phyloP scores from a whole-genome alignment of 2,329 filamentous ascomycete species.

The Colletotrichum eremochloae region DNA sequence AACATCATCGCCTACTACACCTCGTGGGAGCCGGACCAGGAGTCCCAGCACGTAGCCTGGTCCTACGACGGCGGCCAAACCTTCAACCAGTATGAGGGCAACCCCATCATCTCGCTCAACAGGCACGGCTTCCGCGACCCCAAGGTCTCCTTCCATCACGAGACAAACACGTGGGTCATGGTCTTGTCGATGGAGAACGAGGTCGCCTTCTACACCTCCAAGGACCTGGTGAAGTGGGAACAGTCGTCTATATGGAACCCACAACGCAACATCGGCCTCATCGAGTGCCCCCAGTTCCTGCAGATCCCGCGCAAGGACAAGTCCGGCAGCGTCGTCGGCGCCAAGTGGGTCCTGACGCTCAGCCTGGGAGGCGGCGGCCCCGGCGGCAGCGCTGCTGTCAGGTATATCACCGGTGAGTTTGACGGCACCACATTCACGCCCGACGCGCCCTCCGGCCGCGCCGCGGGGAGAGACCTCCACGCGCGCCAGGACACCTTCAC shows the following conservation, averaged over 20 bases:
- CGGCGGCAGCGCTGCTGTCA: conserved; percentile 35
- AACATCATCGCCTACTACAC: conserved; percentile 66
- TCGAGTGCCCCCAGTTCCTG: conserved; percentile 54
- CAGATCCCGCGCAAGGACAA: conserved; percentile 60
- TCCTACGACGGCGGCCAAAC: conserved; percentile 72
- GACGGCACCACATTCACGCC: conserved; percentile 41
- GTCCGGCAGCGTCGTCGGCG: conserved; percentile 50
- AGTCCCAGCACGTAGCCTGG: conserved; percentile 73
- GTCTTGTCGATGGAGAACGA: conserved; percentile 68
- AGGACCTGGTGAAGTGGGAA: conserved; percentile 70
- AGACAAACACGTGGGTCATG: conserved; percentile 67
- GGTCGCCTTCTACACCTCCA: conserved; percentile 72
- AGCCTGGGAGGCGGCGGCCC: conserved; percentile 37
- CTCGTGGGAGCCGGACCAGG: conserved; percentile 53
- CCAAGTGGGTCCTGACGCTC: conserved; percentile 41
- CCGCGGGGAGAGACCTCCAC: background rate
- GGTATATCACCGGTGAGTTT: conserved; percentile 41
- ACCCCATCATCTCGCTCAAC: conserved; percentile 70
- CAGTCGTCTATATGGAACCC: conserved; percentile 39
- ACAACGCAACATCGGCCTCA: conserved; percentile 57
- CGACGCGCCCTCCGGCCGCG: conserved; percentile 13
- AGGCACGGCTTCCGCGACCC: conserved; percentile 74
- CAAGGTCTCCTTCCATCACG: conserved; percentile 71
- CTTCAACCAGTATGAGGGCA: conserved; percentile 70
- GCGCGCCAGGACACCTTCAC: conserved; percentile 35